phyloP scores from a whole-genome alignment of 306 rosid genomes.

The Purshia tridentata region DNA sequence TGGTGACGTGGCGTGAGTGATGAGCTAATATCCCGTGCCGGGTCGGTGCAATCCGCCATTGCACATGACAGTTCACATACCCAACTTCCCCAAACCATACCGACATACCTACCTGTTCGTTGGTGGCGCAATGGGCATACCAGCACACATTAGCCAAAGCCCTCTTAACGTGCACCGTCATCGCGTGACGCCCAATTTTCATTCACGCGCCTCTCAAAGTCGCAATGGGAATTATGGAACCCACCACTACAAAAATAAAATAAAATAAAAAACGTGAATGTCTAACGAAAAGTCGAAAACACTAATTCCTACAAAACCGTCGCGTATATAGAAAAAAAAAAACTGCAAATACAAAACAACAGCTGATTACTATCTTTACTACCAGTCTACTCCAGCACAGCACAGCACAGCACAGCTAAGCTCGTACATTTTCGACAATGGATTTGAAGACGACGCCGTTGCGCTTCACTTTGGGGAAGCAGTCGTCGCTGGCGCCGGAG shows the following conservation, averaged over 20 bases:
- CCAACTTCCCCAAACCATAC: not conserved
- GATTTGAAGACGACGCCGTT: constrained; percentile 52
- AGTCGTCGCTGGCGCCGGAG: constrained; percentile 87
- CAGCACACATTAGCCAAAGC: not conserved
- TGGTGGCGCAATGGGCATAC: not conserved
- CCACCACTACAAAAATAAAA: not conserved
- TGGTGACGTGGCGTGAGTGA: too few relatives aligned
- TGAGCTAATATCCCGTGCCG: not conserved
- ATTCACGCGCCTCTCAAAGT: constrained; percentile 33
- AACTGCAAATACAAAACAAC: not conserved
- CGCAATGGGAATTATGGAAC: not conserved
- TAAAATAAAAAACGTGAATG: not conserved
- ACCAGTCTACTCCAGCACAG: not conserved
- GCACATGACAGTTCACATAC: not conserved
- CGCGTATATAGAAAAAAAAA: not conserved
- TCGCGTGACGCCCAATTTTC: constrained; percentile 18
- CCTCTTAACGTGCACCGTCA: not conserved
- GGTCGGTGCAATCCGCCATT: too few relatives aligned
- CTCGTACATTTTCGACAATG: constrained; percentile 32
- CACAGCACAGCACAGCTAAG: not conserved
- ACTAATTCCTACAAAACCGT: constrained; percentile 11
- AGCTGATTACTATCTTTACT: not conserved
- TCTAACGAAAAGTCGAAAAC: not conserved
- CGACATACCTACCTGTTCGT: not conserved
- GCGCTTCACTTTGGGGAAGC: constrained; percentile 70